Evolutionary conservation across 2,329 filamentous ascomycete species (phyloP), one percentile per base, ranked within the genome.

Genomic region (Colletotrichum sp.): DNA sequence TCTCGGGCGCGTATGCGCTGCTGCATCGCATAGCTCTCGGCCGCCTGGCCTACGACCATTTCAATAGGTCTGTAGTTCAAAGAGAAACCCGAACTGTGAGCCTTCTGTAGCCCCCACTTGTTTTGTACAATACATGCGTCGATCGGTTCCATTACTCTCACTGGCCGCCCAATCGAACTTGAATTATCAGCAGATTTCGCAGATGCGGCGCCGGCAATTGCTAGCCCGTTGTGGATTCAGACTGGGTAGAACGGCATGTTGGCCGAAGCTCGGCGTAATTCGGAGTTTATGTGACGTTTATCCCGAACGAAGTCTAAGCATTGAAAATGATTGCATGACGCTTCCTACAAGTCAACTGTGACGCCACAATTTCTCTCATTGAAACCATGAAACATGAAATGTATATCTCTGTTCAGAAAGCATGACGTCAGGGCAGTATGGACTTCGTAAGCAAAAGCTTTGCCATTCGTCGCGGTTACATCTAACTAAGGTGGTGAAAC

Each of bases 111-210:
- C 36, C 36, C 16, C 36, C 36, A 43, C 36, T 0, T 18, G 4
- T 1, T 43, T 10, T 10, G 8, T 0, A 3, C 1, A 10, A n/a
- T 9, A 9, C 16, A 43, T 43, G 16, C 4, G 36, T 43, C 1
- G 36, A 43, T 43, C 16, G 16, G 36, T 43, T 43, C 16, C 16
- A 43, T 18, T 43, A 9, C 2, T 43, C 36, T 43, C 16, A 43
- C 36, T 39, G 1, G 36, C 16, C 7, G 36, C 36, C 36, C 16
- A 18, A 6, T 43, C 0, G 2, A 18, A 18, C 16, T 43, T 18
- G 16, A 18, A 43, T 43, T 43, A 9, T 43, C 36, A 43, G 36
- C 16, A 3, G 36, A 43, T 43, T 18, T 43, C 7, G 16, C 36
- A 43, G 36, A 43, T 18, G 36, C 36, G 16, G 36, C 16, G 16